Base-by-base conservation (phyloP, 83 land plant genomes). In the Picea abies region DNA sequence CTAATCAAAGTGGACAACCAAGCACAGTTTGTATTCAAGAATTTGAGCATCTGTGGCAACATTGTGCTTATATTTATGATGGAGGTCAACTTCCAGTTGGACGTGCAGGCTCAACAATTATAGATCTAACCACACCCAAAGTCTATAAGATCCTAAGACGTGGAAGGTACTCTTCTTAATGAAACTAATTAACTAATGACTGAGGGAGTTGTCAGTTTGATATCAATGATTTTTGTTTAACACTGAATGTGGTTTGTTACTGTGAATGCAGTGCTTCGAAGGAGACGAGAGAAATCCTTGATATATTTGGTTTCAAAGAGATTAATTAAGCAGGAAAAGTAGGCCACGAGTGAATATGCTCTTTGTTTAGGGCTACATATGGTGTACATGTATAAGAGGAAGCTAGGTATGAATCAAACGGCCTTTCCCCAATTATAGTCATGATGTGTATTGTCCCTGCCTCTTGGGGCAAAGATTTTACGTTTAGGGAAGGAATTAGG, bases 101-200 rank as follows among this genome's bases (percentile, higher is more conserved):
- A 2, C 94, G 99, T 32, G 93, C 94, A 66, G 99, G 99, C 15
- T 98, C 99, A 44, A 96, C 99, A 25, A 84, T 98, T 77, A 91
- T 96, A 41, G 99, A 98, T 81, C 91, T 98, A 62, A 87, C 91
- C n/a, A 80, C 49, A 65, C 90, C 71, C 29, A 93, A 92, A 20
- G 67, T 23, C 16, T 98, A 86, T 86, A 94, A 92, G 83, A 89
- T 96, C 52, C 76, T 98, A n/a, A 87, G 99, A 79, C 82, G 91
- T 63, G 98, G 98, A 70, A 97, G 99, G 98, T 95, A 85, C 25
- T 72, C 14, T 22, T 72, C 35, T 23, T 69, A 69, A 25, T 25
- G 32, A 68, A 41, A 76, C 63, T 56, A 26, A 56, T 15, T 78
- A 52, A 58, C 5, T 15, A 78, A 29, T 58, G 63, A 56, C 25